A percentile compares a stretch with the other conserved stretches of the same genome.
phyloP scores from a whole-genome alignment of 225 moss, liverwort and hornwort genomes.

The Polytrichum commune region DNA sequence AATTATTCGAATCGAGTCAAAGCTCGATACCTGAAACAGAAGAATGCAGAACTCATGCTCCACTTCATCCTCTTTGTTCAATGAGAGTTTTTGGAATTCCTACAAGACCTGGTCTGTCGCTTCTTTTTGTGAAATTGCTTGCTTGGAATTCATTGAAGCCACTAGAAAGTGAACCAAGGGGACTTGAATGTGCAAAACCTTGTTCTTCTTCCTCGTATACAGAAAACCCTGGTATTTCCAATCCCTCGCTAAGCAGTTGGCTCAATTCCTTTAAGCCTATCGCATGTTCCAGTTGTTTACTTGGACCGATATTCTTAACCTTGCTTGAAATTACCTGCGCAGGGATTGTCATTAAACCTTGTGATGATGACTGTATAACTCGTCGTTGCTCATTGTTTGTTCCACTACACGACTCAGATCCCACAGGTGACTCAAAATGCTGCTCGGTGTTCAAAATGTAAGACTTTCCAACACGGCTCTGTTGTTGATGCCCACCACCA shows the following conservation, averaged over 20 bases:
- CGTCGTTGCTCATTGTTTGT: slow-evolving; percentile 2
- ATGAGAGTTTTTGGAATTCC: slow-evolving; percentile 5
- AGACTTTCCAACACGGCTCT: slow-evolving; percentile 8
- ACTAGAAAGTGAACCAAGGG: slow-evolving; percentile 13
- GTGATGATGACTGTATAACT: background rate
- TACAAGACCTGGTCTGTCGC: background rate
- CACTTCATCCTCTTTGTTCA: background rate
- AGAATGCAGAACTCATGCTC: background rate
- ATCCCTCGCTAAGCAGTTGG: slow-evolving; percentile 20
- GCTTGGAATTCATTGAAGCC: slow-evolving; percentile 19
- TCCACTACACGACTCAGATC: slow-evolving; percentile 10
- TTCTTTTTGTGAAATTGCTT: slow-evolving; percentile 6
- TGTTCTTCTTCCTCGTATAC: slow-evolving; percentile 10
- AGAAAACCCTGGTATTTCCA: slow-evolving; percentile 6
- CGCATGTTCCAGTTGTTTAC: slow-evolving; percentile 24
- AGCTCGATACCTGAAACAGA: background rate
- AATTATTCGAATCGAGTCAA: no score
- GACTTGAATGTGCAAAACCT: slow-evolving; percentile 9
- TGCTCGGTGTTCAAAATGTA: slow-evolving; percentile 19
- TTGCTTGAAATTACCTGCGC: slow-evolving; percentile 12
- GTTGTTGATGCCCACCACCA: slow-evolving; percentile 14
- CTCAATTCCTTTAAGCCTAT: slow-evolving; percentile 23
- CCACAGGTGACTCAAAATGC: slow-evolving; percentile 4
- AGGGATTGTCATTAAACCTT: background rate
- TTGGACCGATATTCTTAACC: slow-evolving; percentile 7